phyloP scores from a whole-genome alignment of 768 basidiomycete genomes.

The Cystofilobasidium bisporidii region DNA sequence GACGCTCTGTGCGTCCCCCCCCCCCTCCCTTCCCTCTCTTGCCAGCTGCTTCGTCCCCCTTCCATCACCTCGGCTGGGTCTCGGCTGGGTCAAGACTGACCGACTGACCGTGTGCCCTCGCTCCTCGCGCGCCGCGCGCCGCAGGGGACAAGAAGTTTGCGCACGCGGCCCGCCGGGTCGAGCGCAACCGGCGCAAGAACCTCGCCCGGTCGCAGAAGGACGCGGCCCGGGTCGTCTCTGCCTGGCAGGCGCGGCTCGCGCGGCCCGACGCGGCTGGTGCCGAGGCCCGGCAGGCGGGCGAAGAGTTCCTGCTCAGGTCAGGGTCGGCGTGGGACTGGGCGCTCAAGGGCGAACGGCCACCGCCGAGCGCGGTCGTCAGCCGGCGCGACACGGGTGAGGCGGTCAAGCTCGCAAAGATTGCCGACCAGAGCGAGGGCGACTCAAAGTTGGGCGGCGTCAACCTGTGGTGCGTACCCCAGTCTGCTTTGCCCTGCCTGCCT shows the following conservation, averaged over 20 bases:
- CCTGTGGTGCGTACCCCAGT: slow-evolving; percentile 32
- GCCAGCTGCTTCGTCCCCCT: too few species aligned
- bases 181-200: slow-evolving; percentile 58
- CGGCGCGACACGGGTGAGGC: slow-evolving; percentile 61
- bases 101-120: neutral
- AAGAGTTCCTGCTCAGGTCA: slow-evolving; percentile 41
- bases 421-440: slow-evolving; percentile 37
- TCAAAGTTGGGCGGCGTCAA: slow-evolving; percentile 34
- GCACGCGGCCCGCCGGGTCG: slow-evolving; percentile 50
- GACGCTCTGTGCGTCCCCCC: slow-evolving; percentile 31
- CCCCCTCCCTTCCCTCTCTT: too few species aligned
- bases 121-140: slow-evolving; percentile 8
- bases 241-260: slow-evolving; percentile 43
- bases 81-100: neutral
- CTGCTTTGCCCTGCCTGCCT: too few species aligned
- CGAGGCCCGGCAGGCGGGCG: slow-evolving; percentile 29
- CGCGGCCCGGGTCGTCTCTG: slow-evolving; percentile 48
- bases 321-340: slow-evolving; percentile 53
- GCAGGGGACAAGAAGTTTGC: slow-evolving; percentile 50
- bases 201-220: slow-evolving; percentile 58
- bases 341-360: slow-evolving; percentile 75
- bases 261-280: slow-evolving; percentile 30
- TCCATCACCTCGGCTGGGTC: too few species aligned
- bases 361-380: slow-evolving; percentile 84
- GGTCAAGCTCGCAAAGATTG: slow-evolving; percentile 38